Conservation (phyloP, 208 protist species). For the Trypanosoma platydactyli region DNA sequence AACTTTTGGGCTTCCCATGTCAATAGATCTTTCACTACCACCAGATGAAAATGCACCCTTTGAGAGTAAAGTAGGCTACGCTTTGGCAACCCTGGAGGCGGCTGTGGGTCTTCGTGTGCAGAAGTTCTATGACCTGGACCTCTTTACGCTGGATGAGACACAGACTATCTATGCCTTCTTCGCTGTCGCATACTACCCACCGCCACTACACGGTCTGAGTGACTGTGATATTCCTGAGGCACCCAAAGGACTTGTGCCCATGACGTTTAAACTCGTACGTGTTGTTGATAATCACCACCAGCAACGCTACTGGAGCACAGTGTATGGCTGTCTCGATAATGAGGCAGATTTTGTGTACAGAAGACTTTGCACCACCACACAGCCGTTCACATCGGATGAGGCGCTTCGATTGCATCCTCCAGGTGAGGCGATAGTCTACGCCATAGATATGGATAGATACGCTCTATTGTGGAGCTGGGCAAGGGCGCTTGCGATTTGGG, state of each 20-base stretch:
- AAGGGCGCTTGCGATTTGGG: constrained; percentile 28
- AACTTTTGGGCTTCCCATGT: constrained; percentile 26
- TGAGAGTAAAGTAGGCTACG: constrained; percentile 25
- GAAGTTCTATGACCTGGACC: constrained; percentile 38
- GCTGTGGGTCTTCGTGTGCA: constrained; percentile 27
- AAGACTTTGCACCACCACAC: constrained; percentile 12
- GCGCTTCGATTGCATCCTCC: constrained; percentile 17
- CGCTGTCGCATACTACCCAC: constrained; percentile 30
- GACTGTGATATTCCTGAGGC: not conserved
- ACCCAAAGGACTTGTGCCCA: constrained; percentile 30
- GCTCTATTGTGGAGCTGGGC: constrained; percentile 22
- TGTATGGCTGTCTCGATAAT: constrained; percentile 22
- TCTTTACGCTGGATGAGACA: constrained; percentile 31
- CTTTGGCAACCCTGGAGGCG: constrained; percentile 24
- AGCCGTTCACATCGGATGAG: constrained; percentile 38
- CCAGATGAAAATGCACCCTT: constrained; percentile 25
- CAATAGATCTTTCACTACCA: constrained; percentile 8
- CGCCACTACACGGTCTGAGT: constrained; percentile 4
- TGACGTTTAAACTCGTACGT: constrained; percentile 31
- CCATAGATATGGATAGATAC: constrained; percentile 30
- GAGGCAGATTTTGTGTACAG: constrained; percentile 14
- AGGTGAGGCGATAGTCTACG: constrained; percentile 18
- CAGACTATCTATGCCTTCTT: constrained; percentile 26
- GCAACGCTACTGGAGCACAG: constrained; percentile 26
- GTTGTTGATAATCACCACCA: constrained; percentile 27